phyloP scores from a whole-genome alignment of 73 alveolate genomes.

The Symbiodinium pilosum region DNA sequence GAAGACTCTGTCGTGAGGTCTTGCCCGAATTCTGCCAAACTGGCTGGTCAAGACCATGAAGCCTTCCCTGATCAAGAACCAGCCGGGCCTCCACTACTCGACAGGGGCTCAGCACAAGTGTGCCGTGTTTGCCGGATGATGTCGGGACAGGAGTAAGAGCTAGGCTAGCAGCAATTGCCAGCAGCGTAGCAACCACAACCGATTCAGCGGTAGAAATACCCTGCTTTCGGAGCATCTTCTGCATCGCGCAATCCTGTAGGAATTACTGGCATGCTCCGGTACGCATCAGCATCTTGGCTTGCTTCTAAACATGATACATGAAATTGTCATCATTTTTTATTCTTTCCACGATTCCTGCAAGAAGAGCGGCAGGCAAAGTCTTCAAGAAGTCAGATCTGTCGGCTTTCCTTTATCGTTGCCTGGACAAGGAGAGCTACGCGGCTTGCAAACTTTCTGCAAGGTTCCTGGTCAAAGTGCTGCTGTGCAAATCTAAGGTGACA shows the following conservation, averaged over 20 bases:
- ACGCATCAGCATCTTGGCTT: constrained; percentile 13
- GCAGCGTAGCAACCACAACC: no score
- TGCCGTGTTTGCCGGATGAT: no score
- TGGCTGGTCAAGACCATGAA: background rate
- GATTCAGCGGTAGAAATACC: no score
- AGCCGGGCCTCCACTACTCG: constrained; percentile 4
- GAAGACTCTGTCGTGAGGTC: background rate
- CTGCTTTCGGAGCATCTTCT: no score
- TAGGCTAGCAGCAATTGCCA: no score
- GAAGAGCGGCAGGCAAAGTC: constrained; percentile 31
- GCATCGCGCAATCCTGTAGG: constrained; percentile 24
- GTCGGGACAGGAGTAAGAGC: no score
- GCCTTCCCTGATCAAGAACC: constrained; percentile 43
- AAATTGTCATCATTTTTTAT: no score
- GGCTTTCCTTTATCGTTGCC: constrained; percentile 28
- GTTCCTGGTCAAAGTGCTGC: no score
- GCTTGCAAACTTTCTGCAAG: no score
- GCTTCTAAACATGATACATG: no score
- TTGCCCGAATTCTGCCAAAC: constrained; percentile 16
- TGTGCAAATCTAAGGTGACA: constrained; percentile 24
- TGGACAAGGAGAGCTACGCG: constrained; percentile 48
- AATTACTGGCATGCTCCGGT: constrained; percentile 54
- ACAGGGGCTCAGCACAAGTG: background rate
- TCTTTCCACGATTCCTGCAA: no score
- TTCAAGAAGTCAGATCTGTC: constrained; percentile 53